A percentile compares a stretch with the other conserved stretches of the same genome.
Evolutionary conservation across 257 asterid genomes (phyloP).

Genomic region (Scutellaria barbata): DNA sequence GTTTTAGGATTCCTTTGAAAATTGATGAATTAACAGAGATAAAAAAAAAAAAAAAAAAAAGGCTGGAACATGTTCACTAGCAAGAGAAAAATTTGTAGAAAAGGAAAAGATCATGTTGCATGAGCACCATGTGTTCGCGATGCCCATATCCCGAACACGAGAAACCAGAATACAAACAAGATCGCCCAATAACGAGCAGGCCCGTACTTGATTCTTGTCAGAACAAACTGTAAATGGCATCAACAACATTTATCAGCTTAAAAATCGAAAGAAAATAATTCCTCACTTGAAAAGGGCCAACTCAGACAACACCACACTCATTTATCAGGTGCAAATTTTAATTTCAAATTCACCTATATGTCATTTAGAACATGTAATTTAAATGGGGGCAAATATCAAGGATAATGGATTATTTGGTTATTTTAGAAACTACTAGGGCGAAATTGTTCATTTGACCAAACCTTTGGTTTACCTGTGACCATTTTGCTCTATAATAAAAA

Average conservation of each 20-base stretch:
- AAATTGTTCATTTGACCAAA: too few relatives aligned
- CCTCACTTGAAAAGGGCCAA: slow-evolving; percentile 1
- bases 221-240: slow-evolving; percentile 73
- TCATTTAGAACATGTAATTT: too few relatives aligned
- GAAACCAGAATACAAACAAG: slow-evolving; percentile 94
- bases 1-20: background rate
- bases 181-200: slow-evolving; percentile 99
- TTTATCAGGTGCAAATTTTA: too few relatives aligned
- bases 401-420: too few relatives aligned
- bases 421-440: too few relatives aligned
- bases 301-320: background rate
- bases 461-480: too few relatives aligned
- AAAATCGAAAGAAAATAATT: slow-evolving; percentile 16
- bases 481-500: background rate
- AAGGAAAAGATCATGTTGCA: slow-evolving; percentile 48
- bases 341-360: too few relatives aligned
- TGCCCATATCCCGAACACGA: slow-evolving; percentile 95
- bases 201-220: slow-evolving; percentile 87
- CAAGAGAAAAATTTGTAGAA: background rate
- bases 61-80: slow-evolving; percentile 20
- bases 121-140: slow-evolving; percentile 82
- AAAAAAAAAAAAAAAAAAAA: slow-evolving; percentile 4
- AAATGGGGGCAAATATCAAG: too few relatives aligned
- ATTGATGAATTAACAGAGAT: slow-evolving; percentile 26
- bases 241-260: slow-evolving; percentile 26